phyloP scores from a whole-genome alignment of 2,329 filamentous ascomycete species.

The Aciculosporium take region DNA sequence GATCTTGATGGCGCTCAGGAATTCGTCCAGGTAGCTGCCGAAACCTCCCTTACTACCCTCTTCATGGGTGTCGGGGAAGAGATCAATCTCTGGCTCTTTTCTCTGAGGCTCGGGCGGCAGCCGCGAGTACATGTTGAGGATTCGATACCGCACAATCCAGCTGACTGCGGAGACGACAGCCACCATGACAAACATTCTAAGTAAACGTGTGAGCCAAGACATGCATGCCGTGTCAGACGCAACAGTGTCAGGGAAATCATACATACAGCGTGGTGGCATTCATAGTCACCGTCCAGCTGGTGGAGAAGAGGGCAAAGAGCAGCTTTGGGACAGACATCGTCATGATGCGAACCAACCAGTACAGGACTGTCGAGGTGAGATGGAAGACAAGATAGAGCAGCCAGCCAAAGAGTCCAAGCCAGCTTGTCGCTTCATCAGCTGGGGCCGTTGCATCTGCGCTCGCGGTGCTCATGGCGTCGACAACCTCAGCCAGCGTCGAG shows the following conservation, averaged over 20 bases:
- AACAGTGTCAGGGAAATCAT: slow-evolving; percentile 20
- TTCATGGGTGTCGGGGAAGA: slow-evolving; percentile 88
- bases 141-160: slow-evolving; percentile 91
- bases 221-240: neutral
- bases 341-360: slow-evolving; percentile 70
- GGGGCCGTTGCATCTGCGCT: slow-evolving; percentile 19
- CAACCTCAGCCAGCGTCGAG: slow-evolving; percentile 19
- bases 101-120: slow-evolving; percentile 88
- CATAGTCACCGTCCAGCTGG: slow-evolving; percentile 93
- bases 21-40: slow-evolving; percentile 95
- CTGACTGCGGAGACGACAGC: slow-evolving; percentile 70
- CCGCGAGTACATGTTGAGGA: slow-evolving; percentile 92
- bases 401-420: slow-evolving; percentile 43
- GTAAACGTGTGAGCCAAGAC: slow-evolving; percentile 9
- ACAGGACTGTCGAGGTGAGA: slow-evolving; percentile 44
- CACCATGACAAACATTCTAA: slow-evolving; percentile 60
- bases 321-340: slow-evolving; percentile 83
- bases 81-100: slow-evolving; percentile 87
- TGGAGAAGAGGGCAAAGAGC: slow-evolving; percentile 80
- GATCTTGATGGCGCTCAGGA: slow-evolving; percentile 95
- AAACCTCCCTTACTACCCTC: slow-evolving; percentile 80
- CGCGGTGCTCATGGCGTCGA: slow-evolving; percentile 22
- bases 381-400: slow-evolving; percentile 41
- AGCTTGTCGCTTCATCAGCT: slow-evolving; percentile 31
- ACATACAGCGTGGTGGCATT: slow-evolving; percentile 92